These are phyloP conservation scores for Magnaporthiopsis rhizophila DNA, from an alignment of 2,329 filamentous ascomycete genomes.

Conservation along the genomic window DNA sequence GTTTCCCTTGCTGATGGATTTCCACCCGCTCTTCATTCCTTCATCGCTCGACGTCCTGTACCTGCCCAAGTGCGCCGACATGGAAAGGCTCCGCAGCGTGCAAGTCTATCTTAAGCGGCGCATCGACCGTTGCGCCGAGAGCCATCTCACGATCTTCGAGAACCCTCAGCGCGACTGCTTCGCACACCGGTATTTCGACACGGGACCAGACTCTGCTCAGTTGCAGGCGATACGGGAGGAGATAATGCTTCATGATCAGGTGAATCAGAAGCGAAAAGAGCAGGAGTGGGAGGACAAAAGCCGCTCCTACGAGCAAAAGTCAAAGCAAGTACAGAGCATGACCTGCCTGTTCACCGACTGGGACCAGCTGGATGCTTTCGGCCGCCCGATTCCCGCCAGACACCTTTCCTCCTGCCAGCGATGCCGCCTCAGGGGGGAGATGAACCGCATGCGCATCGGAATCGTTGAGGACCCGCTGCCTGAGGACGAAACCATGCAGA, in stretches of 20 bases:
- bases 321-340: conserved; percentile 20
- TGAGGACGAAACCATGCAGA: conserved; percentile 18
- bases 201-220: conserved; percentile 16
- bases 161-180: conserved; percentile 33
- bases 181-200: conserved; percentile 35
- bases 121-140: conserved; percentile 13
- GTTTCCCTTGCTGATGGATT: conserved; percentile 41
- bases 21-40: conserved; percentile 40
- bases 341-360: conserved; percentile 22
- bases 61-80: conserved; percentile 34
- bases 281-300: conserved; percentile 24
- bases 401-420: conserved; percentile 21
- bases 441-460: conserved; percentile 25
- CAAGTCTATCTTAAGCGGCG: conserved; percentile 40
- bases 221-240: neutral
- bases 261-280: conserved; percentile 17
- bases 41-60: conserved; percentile 47
- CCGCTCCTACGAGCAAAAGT: conserved; percentile 23
- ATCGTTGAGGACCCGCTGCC: conserved; percentile 34
- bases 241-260: neutral
- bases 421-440: conserved; percentile 23
- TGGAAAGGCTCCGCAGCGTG: conserved; percentile 40
- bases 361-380: conserved; percentile 10
- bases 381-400: neutral
- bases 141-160: conserved; percentile 37